Conservation (phyloP, 768 basidiomycete genomes). For the Podaxis mareebaensis region DNA sequence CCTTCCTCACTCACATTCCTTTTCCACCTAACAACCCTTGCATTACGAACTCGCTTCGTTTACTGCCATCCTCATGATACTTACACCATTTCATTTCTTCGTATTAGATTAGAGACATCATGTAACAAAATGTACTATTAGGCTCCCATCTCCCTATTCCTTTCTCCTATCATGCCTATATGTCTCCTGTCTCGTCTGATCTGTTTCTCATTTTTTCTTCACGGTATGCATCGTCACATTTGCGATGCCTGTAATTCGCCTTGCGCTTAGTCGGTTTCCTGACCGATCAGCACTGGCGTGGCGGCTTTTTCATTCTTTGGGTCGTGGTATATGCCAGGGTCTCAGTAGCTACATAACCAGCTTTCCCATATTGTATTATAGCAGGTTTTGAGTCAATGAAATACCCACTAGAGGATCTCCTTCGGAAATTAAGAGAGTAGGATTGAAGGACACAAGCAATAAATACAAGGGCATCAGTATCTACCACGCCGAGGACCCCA, state of each 20-base stretch:
- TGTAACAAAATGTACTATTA: conserved; percentile 15
- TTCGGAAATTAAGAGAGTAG: neutral
- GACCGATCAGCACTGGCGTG: too few relatives aligned
- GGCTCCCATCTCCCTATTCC: neutral
- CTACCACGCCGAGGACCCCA: conserved; percentile 16
- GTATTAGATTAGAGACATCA: neutral
- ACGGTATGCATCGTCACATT: conserved; percentile 4
- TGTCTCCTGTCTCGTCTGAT: neutral
- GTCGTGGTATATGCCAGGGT: neutral
- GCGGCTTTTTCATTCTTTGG: neutral
- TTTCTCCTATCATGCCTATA: neutral
- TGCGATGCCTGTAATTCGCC: conserved; percentile 6
- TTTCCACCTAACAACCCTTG: neutral
- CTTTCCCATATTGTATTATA: neutral
- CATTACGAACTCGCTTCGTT: neutral
- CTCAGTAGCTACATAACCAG: neutral
- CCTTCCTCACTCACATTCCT: neutral
- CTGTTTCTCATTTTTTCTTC: neutral
- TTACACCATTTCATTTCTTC: neutral
- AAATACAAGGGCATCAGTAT: neutral
- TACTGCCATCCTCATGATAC: neutral
- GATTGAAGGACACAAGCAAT: neutral
- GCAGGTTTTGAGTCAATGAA: neutral
- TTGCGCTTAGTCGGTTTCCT: neutral
- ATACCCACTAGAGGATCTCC: neutral